Evolutionary conservation across 2,329 filamentous ascomycete genomes (phyloP).

Genomic region (Calonectria fujianensis): DNA sequence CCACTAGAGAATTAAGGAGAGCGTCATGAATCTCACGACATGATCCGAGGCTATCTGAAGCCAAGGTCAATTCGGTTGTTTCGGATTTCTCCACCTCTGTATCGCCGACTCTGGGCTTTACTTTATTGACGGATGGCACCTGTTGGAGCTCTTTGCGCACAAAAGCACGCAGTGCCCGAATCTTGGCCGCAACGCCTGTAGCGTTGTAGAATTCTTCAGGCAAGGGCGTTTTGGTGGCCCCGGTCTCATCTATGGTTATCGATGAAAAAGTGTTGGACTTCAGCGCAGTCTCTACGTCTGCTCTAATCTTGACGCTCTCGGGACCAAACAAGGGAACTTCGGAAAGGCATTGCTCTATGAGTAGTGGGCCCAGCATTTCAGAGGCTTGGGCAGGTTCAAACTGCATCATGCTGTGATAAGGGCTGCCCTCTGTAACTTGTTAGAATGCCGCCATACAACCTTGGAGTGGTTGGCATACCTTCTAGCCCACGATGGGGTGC

Average conservation of each 20-base stretch:
- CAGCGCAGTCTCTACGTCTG: conserved; percentile 65
- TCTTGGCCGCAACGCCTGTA: conserved; percentile 68
- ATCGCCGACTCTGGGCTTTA: conserved; percentile 52
- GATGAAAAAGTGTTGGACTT: conserved; percentile 59
- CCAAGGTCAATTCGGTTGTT: conserved; percentile 61
- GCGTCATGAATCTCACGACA: conserved; percentile 76
- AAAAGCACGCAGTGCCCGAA: conserved; percentile 67
- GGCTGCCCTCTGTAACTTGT: conserved; percentile 64
- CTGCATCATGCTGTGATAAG: conserved; percentile 74
- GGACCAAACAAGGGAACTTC: conserved; percentile 75
- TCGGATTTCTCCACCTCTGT: conserved; percentile 56
- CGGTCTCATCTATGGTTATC: conserved; percentile 61
- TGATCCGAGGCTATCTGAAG: conserved; percentile 64
- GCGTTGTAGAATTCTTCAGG: conserved; percentile 66
- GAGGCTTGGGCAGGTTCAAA: conserved; percentile 74
- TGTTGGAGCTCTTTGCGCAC: conserved; percentile 56
- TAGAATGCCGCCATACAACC: conserved; percentile 35
- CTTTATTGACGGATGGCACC: conserved; percentile 46
- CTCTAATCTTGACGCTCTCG: conserved; percentile 65
- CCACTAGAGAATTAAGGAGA: conserved; percentile 67
- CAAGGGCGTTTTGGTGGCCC: conserved; percentile 59
- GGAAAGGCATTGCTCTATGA: conserved; percentile 72
- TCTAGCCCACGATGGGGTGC: conserved; percentile 74
- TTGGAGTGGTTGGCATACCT: conserved; percentile 60
- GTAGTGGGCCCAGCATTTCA: conserved; percentile 72